Evolutionary conservation across 139 green algal species (phyloP), one percentile per base, ranked within the genome.

Genomic region (Chloropicon primus): DNA sequence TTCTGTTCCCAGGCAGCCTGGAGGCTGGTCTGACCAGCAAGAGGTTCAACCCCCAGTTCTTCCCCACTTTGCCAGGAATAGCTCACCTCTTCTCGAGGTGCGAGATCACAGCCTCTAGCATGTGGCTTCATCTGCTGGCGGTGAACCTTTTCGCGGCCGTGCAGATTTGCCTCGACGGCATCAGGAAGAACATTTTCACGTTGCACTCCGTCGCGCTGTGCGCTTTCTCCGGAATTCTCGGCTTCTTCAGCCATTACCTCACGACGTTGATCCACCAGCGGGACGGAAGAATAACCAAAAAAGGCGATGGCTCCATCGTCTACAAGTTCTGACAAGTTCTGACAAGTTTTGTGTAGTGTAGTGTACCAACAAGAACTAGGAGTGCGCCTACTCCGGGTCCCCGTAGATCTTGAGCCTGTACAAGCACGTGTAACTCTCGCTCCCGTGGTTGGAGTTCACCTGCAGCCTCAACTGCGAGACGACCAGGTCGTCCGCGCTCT

Each of bases 141-240:
- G 86, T 92, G 80, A 92, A 93, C 79, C 72, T 92, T 5, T 91
- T 93, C 79, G 78, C 86, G 0, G 87, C 86, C 0, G 71, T 84
- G 1, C 27, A 23, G 2, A 53, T 82, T 1, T 87, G 84, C 76
- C 26, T 88, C 22, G 77, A 90, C 24, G 85, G 82, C 85, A 72
- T 71, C 77, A 72, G 80, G 25, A 53, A 26, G 0, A 22, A 53
- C 10, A 10, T 25, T 54, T 74, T 79, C 23, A 62, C 41, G 17
- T 17, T 62, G 41, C 41, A 62, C 41, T 62, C 41, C 5, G 17
- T 62, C 41, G 41, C 41, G 41, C 41, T 62, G 10, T 62, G 41
- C 41, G 10, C 41, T 5, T 17, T 62, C 41, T 62, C 41, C 41
- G 41, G 41, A 17, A 17, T 62, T 62, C 41, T 62, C 10, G 41